phyloP scores from a whole-genome alignment of 1,284 basidiomycete genomes.

The Testicularia cyperi region DNA sequence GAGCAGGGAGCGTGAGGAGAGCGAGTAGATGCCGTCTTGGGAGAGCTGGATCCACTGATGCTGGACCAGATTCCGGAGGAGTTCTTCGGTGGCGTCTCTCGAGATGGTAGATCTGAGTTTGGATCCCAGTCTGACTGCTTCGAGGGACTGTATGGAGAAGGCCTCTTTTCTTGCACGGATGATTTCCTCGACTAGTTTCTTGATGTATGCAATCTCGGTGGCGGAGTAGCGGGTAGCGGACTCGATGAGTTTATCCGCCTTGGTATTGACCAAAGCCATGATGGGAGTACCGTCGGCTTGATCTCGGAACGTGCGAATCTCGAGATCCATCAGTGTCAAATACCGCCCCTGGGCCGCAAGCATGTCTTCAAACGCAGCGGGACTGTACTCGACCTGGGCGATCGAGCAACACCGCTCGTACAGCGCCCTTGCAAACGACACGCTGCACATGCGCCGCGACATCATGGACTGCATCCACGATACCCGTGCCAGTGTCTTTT shows the following conservation, averaged over 20 bases:
- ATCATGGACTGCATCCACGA: slow-evolving; percentile 38
- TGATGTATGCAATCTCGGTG: slow-evolving; percentile 44
- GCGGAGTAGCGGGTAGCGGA: slow-evolving; percentile 47
- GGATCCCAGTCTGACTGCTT: slow-evolving; percentile 65
- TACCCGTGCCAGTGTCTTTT: slow-evolving; percentile 7
- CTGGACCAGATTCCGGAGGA: slow-evolving; percentile 76
- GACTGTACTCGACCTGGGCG: slow-evolving; percentile 6
- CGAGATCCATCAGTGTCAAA: slow-evolving; percentile 36
- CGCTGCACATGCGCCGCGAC: slow-evolving; percentile 36
- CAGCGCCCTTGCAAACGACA: slow-evolving; percentile 25
- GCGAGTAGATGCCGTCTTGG: slow-evolving; percentile 69
- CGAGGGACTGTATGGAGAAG: slow-evolving; percentile 74
- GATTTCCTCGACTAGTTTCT: slow-evolving; percentile 71
- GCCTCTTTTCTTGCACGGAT: slow-evolving; percentile 74
- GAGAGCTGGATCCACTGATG: slow-evolving; percentile 70
- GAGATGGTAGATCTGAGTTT: slow-evolving; percentile 71
- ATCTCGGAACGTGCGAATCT: slow-evolving; percentile 42
- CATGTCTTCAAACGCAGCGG: slow-evolving; percentile 13
- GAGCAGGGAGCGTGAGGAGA: slow-evolving; percentile 73
- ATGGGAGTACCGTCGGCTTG: slow-evolving; percentile 17
- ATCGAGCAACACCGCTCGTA: slow-evolving; percentile 22
- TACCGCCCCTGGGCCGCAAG: slow-evolving; percentile 11
- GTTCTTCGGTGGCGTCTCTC: slow-evolving; percentile 72
- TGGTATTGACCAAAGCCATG: slow-evolving; percentile 50
- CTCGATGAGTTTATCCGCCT: slow-evolving; percentile 42